Base-by-base conservation (phyloP, 306 rosid genomes). In the Vigna radiata region DNA sequence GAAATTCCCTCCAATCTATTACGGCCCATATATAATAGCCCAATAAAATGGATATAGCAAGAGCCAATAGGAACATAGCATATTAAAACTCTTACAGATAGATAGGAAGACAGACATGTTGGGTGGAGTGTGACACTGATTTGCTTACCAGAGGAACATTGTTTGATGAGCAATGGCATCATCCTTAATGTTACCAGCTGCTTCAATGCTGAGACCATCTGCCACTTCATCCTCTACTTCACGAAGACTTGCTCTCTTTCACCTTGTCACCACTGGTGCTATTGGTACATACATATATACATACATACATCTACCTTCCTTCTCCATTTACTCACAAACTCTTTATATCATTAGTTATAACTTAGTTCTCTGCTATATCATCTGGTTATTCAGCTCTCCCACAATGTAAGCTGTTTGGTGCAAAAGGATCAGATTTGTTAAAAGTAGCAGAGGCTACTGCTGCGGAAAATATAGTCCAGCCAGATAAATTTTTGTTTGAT, bases 371-470 rank as follows among this genome's bases (percentile, higher is more conserved):
- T 76, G 68, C 47, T 76, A 25, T 66, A 70, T 61, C 76, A 60
- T 78, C 78, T 68, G 75, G 78, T 70, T 79, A 56, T 71, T 47
- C 93, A 94, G 97, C 82, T 82, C 67, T 85, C 47, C 90, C 95
- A 44, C 93, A 89, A 67, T 82, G 88, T 0, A 83, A 88, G 47
- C 52, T 83, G 41, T 82, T 90, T 53, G 91, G 92, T 52, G 77
- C 88, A 81, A 88, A 81, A 78, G 88, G 81, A 68, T 84, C 86
- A 27, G 86, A 86, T 59, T 68, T 87, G 70, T 47, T 86, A 60
- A 78, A 84, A 79, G 73, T 86, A 61, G 76, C 77, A 61, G 84
- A 69, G 31, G 79, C 84, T 49, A 48, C 6, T 88, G 81, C 87
- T 82, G 72, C 83, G 53, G 91, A 82, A 75, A 84, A 83, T 73